phyloP scores from a whole-genome alignment of 148 eudicot genomes.

The Mesembryanthemum crystallinum region DNA sequence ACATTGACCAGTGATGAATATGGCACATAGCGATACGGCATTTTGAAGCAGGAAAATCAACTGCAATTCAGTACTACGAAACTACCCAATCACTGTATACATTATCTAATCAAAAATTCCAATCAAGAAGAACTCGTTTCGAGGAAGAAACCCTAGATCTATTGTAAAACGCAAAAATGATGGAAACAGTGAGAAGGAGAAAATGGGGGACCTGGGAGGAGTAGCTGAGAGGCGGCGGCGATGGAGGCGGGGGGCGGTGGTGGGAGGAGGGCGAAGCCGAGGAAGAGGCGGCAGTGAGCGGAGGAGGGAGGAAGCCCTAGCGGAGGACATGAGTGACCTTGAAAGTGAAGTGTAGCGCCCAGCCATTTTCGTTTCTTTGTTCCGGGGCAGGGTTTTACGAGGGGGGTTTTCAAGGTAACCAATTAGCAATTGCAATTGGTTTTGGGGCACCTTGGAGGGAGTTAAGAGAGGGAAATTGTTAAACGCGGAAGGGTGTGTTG shows the following conservation, averaged over 20 bases:
- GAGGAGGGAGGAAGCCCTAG: slow-evolving; percentile 46
- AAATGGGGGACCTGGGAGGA: slow-evolving; percentile 46
- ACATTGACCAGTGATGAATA: too few relatives aligned
- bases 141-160: not conserved
- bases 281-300: slow-evolving; percentile 33
- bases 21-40: too few relatives aligned
- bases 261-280: slow-evolving; percentile 51
- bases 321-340: slow-evolving; percentile 59
- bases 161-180: not conserved
- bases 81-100: too few relatives aligned
- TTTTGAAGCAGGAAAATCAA: too few relatives aligned
- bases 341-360: slow-evolving; percentile 52
- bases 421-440: too few relatives aligned
- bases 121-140: too few relatives aligned
- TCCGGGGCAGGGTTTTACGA: slow-evolving; percentile 16
- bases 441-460: too few relatives aligned
- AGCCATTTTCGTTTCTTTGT: slow-evolving; percentile 48
- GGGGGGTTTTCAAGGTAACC: slow-evolving; percentile 30
- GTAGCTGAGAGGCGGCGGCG: slow-evolving; percentile 50
- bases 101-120: too few relatives aligned
- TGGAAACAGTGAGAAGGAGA: not conserved
- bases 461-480: too few relatives aligned
- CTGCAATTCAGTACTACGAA: too few relatives aligned
- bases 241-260: slow-evolving; percentile 51
- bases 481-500: too few relatives aligned